A percentile compares a stretch with the other conserved stretches of the same genome.
phyloP scores from a whole-genome alignment of 495 filamentous ascomycete genomes.

The Usnea hakonensis region DNA sequence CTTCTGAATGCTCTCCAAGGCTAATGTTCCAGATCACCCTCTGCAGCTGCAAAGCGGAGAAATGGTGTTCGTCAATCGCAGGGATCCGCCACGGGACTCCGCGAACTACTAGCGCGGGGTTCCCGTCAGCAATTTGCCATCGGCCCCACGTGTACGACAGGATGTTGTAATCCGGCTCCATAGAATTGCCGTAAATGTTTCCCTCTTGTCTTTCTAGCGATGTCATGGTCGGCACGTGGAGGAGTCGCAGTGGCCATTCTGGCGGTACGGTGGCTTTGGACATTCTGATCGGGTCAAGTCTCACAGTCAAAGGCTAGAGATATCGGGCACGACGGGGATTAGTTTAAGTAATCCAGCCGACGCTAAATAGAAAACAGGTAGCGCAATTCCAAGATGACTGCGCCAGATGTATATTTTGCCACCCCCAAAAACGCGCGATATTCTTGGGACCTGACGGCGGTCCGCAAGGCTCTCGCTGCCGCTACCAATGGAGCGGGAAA shows the following conservation, averaged over 20 bases:
- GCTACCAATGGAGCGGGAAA: no score
- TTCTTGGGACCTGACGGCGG: no score
- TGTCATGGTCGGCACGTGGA: conserved; percentile 6
- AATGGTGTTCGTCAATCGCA: neutral
- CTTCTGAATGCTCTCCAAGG: neutral
- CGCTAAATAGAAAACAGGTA: no score
- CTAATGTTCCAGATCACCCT: conserved; percentile 1
- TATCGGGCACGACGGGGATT: no score
- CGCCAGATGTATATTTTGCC: no score
- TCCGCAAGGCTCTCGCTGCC: no score
- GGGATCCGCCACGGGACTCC: neutral
- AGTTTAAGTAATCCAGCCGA: no score
- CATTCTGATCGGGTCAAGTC: no score
- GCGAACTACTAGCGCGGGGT: neutral
- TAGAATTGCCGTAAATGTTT: neutral
- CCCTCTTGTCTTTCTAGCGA: conserved; percentile 2
- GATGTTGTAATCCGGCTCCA: neutral
- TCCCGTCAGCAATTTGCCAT: neutral
- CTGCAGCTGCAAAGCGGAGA: conserved; percentile 1
- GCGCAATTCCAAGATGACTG: no score
- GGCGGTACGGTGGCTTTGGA: neutral
- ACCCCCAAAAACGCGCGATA: no score
- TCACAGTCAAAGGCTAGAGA: no score
- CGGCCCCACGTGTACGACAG: conserved; percentile 9
- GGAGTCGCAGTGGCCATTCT: conserved; percentile 5